phyloP scores from a whole-genome alignment of 176 grass and related monocot genomes.

The Zoysia japonica region DNA sequence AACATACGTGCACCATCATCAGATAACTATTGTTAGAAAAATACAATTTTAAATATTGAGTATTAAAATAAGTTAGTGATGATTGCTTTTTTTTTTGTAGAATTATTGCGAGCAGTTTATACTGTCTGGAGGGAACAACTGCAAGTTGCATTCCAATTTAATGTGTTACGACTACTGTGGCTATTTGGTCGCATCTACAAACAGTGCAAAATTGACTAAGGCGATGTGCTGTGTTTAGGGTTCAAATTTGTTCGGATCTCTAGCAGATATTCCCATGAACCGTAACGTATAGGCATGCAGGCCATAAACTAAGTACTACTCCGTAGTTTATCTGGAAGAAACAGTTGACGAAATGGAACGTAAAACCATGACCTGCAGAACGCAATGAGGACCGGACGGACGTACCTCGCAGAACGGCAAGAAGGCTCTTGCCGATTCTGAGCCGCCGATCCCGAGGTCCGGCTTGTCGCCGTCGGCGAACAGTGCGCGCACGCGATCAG shows the following conservation, averaged over 20 bases:
- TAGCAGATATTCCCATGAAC: slow-evolving; percentile 1
- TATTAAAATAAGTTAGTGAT: no score
- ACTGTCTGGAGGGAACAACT: background rate
- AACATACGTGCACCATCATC: background rate
- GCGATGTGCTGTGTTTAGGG: background rate
- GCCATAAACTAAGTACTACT: no score
- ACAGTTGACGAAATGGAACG: background rate
- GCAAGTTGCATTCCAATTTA: slow-evolving; percentile 9
- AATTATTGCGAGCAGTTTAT: background rate
- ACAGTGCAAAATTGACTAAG: background rate
- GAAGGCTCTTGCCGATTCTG: slow-evolving; percentile 38
- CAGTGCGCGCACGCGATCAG: slow-evolving; percentile 23
- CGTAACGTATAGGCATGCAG: background rate
- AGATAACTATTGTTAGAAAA: background rate
- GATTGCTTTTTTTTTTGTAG: no score
- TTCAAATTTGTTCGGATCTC: slow-evolving; percentile 13
- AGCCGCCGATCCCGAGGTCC: slow-evolving; percentile 52
- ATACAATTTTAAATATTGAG: background rate
- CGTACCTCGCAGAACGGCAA: slow-evolving; percentile 67
- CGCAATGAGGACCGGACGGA: background rate
- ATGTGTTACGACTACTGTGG: background rate
- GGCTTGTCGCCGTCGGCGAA: slow-evolving; percentile 37
- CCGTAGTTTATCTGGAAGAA: no score
- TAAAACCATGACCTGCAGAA: background rate
- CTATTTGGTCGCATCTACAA: slow-evolving; percentile 9